A percentile compares a stretch with the other conserved stretches of the same genome.
These are phyloP conservation scores for Thielaviopsis euricoi DNA, from an alignment of 2,329 filamentous ascomycete genomes.

Conservation along the genomic window DNA sequence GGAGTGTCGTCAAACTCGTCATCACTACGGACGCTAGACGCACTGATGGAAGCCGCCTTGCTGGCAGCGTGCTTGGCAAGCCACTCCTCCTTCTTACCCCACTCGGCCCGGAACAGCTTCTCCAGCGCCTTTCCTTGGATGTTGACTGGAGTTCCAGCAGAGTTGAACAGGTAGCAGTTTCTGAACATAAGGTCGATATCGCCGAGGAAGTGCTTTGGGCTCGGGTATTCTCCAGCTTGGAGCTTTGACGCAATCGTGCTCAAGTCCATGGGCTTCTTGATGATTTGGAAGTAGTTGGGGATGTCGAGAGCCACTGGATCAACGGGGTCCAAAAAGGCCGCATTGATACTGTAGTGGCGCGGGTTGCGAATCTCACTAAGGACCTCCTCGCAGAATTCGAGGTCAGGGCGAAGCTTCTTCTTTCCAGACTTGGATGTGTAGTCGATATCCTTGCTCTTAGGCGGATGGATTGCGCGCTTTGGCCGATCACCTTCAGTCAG, in stretches of 20 bases:
- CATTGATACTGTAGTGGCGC: slow-evolving; percentile 51
- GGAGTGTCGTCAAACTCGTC: slow-evolving; percentile 57
- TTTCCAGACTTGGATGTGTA: slow-evolving; percentile 64
- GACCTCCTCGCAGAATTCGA: slow-evolving; percentile 78
- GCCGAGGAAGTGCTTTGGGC: slow-evolving; percentile 67
- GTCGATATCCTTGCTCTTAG: slow-evolving; percentile 79
- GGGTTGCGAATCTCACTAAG: slow-evolving; percentile 60
- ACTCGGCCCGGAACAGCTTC: slow-evolving; percentile 56
- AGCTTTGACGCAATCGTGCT: slow-evolving; percentile 67
- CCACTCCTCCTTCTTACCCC: slow-evolving; percentile 67
- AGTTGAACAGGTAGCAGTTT: slow-evolving; percentile 88
- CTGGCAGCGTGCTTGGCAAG: slow-evolving; percentile 53
- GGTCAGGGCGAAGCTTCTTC: slow-evolving; percentile 77
- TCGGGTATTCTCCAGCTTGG: slow-evolving; percentile 61
- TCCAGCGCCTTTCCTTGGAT: slow-evolving; percentile 56
- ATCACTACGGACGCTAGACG: slow-evolving; percentile 49
- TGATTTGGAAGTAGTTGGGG: slow-evolving; percentile 78
- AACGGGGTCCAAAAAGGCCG: slow-evolving; percentile 67
- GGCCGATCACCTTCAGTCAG: slow-evolving; percentile 62
- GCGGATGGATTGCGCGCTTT: slow-evolving; percentile 85
- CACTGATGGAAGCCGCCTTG: slow-evolving; percentile 35
- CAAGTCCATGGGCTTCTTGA: slow-evolving; percentile 96
- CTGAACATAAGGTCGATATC: slow-evolving; percentile 70
- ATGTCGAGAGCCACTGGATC: slow-evolving; percentile 91
- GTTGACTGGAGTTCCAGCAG: slow-evolving; percentile 55